Evolutionary conservation across 2,329 filamentous ascomycete species (phyloP).

Genomic region (Pseudogymnoascus sp.): DNA sequence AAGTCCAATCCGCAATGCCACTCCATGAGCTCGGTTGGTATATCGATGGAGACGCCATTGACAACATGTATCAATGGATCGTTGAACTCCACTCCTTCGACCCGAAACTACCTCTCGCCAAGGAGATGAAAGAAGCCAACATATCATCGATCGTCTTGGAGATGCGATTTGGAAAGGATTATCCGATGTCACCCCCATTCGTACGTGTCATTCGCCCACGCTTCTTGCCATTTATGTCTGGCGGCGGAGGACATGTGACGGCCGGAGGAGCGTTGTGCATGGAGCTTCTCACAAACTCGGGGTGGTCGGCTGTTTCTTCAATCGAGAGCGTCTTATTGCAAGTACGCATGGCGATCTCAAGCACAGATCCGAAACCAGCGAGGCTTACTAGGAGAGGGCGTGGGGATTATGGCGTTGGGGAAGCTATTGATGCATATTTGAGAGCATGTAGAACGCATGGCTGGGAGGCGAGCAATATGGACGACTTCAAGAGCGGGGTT

Average conservation of each 20-base stretch:
- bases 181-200: slow-evolving; percentile 74
- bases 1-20: slow-evolving; percentile 53
- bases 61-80: slow-evolving; percentile 84
- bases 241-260: slow-evolving; percentile 83
- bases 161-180: slow-evolving; percentile 69
- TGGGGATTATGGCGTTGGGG: slow-evolving; percentile 55
- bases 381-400: slow-evolving; percentile 42
- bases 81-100: slow-evolving; percentile 83
- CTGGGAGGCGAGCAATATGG: slow-evolving; percentile 55
- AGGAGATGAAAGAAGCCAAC: slow-evolving; percentile 60
- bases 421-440: slow-evolving; percentile 66
- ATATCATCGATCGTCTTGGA: slow-evolving; percentile 69
- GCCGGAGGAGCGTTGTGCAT: slow-evolving; percentile 75
- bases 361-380: slow-evolving; percentile 61
- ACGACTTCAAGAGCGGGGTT: slow-evolving; percentile 40
- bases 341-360: slow-evolving; percentile 68
- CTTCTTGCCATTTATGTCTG: slow-evolving; percentile 61
- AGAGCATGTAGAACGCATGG: slow-evolving; percentile 62
- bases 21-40: slow-evolving; percentile 73
- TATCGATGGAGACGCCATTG: slow-evolving; percentile 56
- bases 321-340: slow-evolving; percentile 77
- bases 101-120: slow-evolving; percentile 54
- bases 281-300: slow-evolving; percentile 74
- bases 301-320: slow-evolving; percentile 66
- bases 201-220: slow-evolving; percentile 74